Evolutionary conservation across 768 basidiomycete species (phyloP), one percentile per base, ranked within the genome.

Genomic region (Termitomyces sp.): DNA sequence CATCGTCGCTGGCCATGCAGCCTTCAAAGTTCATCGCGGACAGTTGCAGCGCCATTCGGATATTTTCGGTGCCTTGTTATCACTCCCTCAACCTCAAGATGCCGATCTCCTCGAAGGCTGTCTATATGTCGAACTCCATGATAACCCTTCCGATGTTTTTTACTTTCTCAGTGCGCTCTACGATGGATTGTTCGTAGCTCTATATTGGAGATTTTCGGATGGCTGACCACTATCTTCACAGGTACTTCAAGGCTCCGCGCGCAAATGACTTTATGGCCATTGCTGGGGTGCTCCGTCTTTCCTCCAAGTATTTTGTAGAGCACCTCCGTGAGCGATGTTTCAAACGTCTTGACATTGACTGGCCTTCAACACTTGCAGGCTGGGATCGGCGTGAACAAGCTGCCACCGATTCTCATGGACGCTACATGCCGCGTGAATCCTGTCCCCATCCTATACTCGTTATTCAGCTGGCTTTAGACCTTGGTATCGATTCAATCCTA

Each of bases 31-130:
- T 4, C 89, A 91, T 65, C 80, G 82, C 5, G 88, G 89, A 0
- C 87, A 89, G 63, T 79, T 92, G 26, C 80, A 80, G 57, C 81
- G 90, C 5, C 89, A 91, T 59, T 90, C 89, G 0, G 89, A 91
- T 40, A 77, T 91, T n/a, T 91, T 92, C 69, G 76, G 78, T 58
- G 85, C 81, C 59, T 72, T 90, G 58, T 83, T 92, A 62, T 75
- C 80, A 1, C 69, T 91, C 9, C 88, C 87, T 3, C 85, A 84
- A 58, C 87, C 87, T 1, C 53, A 68, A 33, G 71, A 74, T 16
- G 74, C 76, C 55, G 77, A 78, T 14, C 67, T 79, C 3, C 70
- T 87, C 42, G 87, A 90, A 14, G 85, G 82, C 0, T 86, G 84
- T 60, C 69, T 74, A 0, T 81, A 74, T 57, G 81, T 91, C 32